Percentiles rank a stretch among this genome's conserved stretches.
phyloP scores from a whole-genome alignment of 331 rosid species.

The Dryas integrifolia region DNA sequence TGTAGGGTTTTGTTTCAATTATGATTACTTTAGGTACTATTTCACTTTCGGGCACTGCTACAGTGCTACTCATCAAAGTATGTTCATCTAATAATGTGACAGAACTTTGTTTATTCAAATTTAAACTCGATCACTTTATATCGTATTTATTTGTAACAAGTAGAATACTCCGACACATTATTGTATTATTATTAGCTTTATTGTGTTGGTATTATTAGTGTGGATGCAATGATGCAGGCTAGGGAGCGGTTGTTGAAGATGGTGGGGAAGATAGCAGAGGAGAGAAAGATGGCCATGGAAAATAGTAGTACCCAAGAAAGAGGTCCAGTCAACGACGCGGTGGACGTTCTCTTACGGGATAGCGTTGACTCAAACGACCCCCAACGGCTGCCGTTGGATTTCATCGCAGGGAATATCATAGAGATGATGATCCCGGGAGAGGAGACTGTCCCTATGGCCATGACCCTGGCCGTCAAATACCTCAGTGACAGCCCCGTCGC shows the following conservation, averaged over 20 bases:
- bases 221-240: slow-evolving; percentile 45
- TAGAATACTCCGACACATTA: no score
- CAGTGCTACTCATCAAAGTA: no score
- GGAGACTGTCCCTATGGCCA: slow-evolving; percentile 83
- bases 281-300: slow-evolving; percentile 21
- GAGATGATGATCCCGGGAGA: slow-evolving; percentile 92
- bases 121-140: not conserved
- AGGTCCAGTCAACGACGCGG: slow-evolving; percentile 44
- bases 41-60: no score
- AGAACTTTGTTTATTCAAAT: not conserved
- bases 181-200: no score
- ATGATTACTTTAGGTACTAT: no score
- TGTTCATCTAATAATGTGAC: no score
- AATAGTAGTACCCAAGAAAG: not conserved
- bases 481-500: slow-evolving; percentile 58
- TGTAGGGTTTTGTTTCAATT: not conserved
- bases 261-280: slow-evolving; percentile 47
- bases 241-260: slow-evolving; percentile 70
- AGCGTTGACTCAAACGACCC: slow-evolving; percentile 30
- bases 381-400: slow-evolving; percentile 43
- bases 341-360: slow-evolving; percentile 67
- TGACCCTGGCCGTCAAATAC: slow-evolving; percentile 71
- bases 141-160: no score
- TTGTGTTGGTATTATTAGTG: not conserved
- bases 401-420: slow-evolving; percentile 61